These are phyloP conservation scores for Saccharomyces hybrid DNA, from an alignment of 1,139 yeast species.

Conservation along the genomic window DNA sequence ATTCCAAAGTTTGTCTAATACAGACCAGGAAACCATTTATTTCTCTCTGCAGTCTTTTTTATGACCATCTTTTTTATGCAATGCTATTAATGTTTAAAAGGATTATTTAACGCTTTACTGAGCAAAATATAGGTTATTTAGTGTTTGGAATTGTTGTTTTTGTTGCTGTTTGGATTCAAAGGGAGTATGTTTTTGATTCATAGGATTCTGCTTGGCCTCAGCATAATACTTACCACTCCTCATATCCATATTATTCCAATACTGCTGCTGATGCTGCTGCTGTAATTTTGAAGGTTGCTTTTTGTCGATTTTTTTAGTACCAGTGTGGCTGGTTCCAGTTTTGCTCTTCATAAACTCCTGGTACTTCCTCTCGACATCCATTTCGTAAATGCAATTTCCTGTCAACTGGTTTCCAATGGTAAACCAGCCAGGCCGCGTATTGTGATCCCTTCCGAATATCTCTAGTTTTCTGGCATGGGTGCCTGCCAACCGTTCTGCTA, in stretches of 20 bases:
- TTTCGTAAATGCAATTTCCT: constrained; percentile 40
- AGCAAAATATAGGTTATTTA: constrained; percentile 1
- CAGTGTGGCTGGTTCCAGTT: neutral
- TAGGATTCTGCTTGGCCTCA: neutral
- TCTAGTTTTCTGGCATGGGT: constrained; percentile 69
- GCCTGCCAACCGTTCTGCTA: constrained; percentile 79
- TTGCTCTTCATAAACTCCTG: constrained; percentile 10
- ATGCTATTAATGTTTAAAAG: neutral
- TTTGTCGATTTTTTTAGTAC: neutral
- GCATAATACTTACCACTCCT: neutral
- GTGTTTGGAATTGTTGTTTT: neutral
- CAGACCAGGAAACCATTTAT: neutral
- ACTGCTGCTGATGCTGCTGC: neutral
- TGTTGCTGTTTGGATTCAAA: neutral
- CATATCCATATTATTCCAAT: neutral
- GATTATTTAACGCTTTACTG: neutral
- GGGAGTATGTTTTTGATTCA: neutral
- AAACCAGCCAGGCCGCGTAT: constrained; percentile 84
- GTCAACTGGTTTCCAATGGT: constrained; percentile 75
- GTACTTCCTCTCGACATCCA: constrained; percentile 39
- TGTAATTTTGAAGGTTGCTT: neutral
- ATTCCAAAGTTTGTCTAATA: neutral
- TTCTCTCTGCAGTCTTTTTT: too few species aligned
- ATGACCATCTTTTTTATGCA: neutral
- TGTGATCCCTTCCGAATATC: constrained; percentile 81